Conservation (phyloP, 352 stramenopile species). For the Globisporangium echinulatum region DNA sequence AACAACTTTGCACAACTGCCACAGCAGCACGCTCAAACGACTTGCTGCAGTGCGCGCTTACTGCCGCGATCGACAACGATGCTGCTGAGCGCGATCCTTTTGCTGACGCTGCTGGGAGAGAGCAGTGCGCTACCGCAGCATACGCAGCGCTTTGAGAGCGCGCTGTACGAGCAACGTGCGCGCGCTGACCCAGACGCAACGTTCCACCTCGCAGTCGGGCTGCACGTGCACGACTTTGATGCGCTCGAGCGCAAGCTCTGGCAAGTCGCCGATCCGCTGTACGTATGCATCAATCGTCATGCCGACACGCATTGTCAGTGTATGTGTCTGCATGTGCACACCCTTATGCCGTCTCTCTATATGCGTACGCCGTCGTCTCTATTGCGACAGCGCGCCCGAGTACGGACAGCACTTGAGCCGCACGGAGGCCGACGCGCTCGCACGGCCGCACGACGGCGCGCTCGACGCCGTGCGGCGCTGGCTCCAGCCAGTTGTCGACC, state of each 20-base stretch:
- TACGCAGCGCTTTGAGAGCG: conserved; percentile 17
- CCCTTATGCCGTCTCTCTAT: not conserved
- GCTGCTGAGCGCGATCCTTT: not conserved
- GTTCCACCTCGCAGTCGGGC: conserved; percentile 48
- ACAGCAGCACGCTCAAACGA: not conserved
- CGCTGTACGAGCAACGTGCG: conserved; percentile 20
- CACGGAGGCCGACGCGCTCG: conserved; percentile 36
- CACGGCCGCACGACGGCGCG: conserved; percentile 30
- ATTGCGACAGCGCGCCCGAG: conserved; percentile 24
- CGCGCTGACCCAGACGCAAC: conserved; percentile 29
- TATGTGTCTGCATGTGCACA: not conserved
- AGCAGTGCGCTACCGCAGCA: conserved; percentile 3
- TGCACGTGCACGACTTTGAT: conserved; percentile 43
- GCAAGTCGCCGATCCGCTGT: conserved; percentile 48
- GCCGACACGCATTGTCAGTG: not conserved
- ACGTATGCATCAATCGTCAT: conserved; percentile 10
- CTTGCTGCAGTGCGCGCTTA: not conserved
- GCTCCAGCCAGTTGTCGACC: conserved; percentile 21
- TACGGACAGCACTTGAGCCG: conserved; percentile 50
- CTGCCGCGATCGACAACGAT: not conserved
- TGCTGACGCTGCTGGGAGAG: conserved; percentile 1
- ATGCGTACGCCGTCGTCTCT: not conserved
- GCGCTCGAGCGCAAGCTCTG: conserved; percentile 46
- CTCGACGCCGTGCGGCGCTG: conserved; percentile 43
- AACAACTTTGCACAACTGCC: not conserved